Percentiles rank a stretch among this genome's conserved stretches.
These are phyloP conservation scores for Cystobasidium sp. DNA, from an alignment of 1,284 basidiomycete species.

Conservation along the genomic window DNA sequence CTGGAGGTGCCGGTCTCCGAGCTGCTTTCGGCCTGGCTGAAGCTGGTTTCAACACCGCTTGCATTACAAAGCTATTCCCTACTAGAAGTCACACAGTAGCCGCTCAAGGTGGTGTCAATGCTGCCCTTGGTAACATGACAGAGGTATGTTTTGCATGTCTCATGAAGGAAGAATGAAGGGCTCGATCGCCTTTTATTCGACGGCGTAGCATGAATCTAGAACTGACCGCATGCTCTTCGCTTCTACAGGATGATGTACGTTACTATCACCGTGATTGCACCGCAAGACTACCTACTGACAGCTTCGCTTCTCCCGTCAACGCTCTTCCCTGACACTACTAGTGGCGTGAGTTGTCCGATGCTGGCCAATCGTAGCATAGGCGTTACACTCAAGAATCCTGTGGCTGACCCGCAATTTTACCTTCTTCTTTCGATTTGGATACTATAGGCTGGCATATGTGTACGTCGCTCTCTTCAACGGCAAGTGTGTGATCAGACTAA, in stretches of 20 bases:
- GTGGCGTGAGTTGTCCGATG: slow-evolving; percentile 35
- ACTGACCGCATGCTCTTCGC: not conserved
- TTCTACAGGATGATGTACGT: slow-evolving; percentile 16
- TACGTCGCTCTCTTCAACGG: not conserved
- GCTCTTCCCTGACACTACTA: slow-evolving; percentile 31
- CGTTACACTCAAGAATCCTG: not conserved
- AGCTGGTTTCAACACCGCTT: slow-evolving; percentile 85
- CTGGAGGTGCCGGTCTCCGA: slow-evolving; percentile 96
- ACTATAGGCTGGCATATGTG: slow-evolving; percentile 91
- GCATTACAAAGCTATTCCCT: slow-evolving; percentile 83
- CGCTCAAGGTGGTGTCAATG: slow-evolving; percentile 99
- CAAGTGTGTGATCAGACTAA: not conserved
- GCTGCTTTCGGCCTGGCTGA: slow-evolving; percentile 99
- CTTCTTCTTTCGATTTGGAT: not conserved
- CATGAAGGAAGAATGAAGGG: not conserved
- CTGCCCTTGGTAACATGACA: slow-evolving; percentile 98
- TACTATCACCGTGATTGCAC: not conserved
- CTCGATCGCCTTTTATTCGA: slow-evolving; percentile 19
- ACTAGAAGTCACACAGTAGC: slow-evolving; percentile 98
- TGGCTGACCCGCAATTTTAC: not conserved
- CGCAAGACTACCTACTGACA: not conserved
- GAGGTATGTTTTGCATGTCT: slow-evolving; percentile 62
- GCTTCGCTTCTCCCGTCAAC: not conserved
- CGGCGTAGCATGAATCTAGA: slow-evolving; percentile 40
- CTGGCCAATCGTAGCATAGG: slow-evolving; percentile 29